A percentile compares a stretch with the other conserved stretches of the same genome.
phyloP scores from a whole-genome alignment of 2,329 filamentous ascomycete genomes.

The Arthrobotrys musiformis region DNA sequence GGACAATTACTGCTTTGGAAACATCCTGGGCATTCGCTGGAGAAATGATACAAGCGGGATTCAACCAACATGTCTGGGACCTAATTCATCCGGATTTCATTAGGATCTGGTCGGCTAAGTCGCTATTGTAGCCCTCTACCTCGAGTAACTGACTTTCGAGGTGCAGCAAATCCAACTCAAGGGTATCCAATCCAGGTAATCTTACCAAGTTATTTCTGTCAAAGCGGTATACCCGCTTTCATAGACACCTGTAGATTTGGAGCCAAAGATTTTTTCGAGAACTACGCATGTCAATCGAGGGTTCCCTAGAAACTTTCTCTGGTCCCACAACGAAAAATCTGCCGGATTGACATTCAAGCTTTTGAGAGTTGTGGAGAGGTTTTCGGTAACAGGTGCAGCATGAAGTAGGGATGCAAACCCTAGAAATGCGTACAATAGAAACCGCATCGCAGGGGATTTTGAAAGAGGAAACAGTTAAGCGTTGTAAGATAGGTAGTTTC shows the following conservation, averaged over 20 bases:
- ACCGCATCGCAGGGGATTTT: background rate
- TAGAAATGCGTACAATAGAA: background rate
- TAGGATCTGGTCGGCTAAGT: background rate
- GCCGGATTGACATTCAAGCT: slow-evolving; percentile 5
- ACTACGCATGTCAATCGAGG: slow-evolving; percentile 16
- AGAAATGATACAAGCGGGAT: slow-evolving; percentile 14
- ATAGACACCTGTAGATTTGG: slow-evolving; percentile 6
- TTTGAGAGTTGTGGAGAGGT: slow-evolving; percentile 9
- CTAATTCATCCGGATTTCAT: background rate
- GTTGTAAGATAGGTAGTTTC: background rate
- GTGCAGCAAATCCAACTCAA: background rate
- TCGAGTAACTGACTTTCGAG: background rate
- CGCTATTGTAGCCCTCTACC: background rate
- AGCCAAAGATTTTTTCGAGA: slow-evolving; percentile 14
- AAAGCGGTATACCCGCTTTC: slow-evolving; percentile 13
- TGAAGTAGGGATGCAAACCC: slow-evolving; percentile 8
- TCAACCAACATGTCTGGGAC: slow-evolving; percentile 13
- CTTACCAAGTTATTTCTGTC: slow-evolving; percentile 6
- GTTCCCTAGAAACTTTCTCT: slow-evolving; percentile 9
- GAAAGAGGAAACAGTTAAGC: background rate
- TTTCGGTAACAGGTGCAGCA: slow-evolving; percentile 4
- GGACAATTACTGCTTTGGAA: slow-evolving; percentile 7
- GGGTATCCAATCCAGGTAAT: background rate
- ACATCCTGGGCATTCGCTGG: slow-evolving; percentile 23
- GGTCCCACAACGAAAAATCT: slow-evolving; percentile 3